Evolutionary conservation across 1,284 basidiomycete species (phyloP).

Genomic region (Boletus austroedulis): DNA sequence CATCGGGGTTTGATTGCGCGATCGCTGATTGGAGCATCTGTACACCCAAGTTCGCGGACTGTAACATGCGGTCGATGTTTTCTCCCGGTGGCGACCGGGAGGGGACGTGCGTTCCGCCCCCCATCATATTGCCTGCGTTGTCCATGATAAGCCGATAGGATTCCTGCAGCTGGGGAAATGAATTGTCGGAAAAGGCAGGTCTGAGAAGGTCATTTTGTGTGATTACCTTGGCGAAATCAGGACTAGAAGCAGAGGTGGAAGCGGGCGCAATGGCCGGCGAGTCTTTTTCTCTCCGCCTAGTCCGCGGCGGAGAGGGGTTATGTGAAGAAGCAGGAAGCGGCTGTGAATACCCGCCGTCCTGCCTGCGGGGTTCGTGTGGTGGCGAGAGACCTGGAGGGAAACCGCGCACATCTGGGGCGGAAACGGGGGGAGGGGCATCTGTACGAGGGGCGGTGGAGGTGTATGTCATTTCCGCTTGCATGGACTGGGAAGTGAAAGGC

Average conservation of each 20-base stretch:
- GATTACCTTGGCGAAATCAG: slow-evolving; percentile 56
- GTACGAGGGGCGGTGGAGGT: slow-evolving; percentile 35
- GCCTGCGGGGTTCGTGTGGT: slow-evolving; percentile 32
- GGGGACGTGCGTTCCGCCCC: slow-evolving; percentile 27
- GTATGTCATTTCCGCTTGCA: slow-evolving; percentile 36
- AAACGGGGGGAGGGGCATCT: slow-evolving; percentile 25
- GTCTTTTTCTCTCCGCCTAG: slow-evolving; percentile 39
- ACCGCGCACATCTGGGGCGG: slow-evolving; percentile 31
- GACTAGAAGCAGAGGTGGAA: slow-evolving; percentile 18
- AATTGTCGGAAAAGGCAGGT: slow-evolving; percentile 16
- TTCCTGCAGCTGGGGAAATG: slow-evolving; percentile 40
- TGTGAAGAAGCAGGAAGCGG: slow-evolving; percentile 31
- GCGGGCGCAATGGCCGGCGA: slow-evolving; percentile 29
- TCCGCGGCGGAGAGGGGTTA: slow-evolving; percentile 31
- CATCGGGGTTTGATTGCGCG: slow-evolving; percentile 32
- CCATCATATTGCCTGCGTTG: slow-evolving; percentile 35
- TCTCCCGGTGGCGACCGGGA: slow-evolving; percentile 37
- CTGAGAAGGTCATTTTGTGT: neutral
- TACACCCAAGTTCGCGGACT: slow-evolving; percentile 50
- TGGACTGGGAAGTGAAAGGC: slow-evolving; percentile 29
- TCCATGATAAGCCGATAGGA: slow-evolving; percentile 47
- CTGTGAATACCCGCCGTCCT: slow-evolving; percentile 34
- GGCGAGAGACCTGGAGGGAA: slow-evolving; percentile 23
- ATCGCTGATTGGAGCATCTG: slow-evolving; percentile 47
- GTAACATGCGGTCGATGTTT: slow-evolving; percentile 45